Conservation (phyloP, 768 basidiomycete genomes). For the Pisolithus sp. region DNA sequence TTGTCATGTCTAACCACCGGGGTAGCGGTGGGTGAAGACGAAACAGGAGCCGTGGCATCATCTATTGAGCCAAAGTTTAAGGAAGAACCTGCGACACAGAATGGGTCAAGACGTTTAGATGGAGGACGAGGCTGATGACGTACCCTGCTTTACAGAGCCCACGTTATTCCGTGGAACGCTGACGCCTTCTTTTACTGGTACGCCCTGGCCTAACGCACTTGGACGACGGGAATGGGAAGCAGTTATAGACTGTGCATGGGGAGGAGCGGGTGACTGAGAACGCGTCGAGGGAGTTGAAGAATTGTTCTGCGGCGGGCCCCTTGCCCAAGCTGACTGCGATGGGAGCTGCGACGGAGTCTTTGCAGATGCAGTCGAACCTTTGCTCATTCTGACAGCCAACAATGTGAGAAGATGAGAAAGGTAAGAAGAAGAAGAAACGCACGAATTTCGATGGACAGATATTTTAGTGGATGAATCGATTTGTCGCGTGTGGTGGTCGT, state of each 20-base stretch:
- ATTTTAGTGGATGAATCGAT: slow-evolving; percentile 44
- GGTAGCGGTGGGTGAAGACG: slow-evolving; percentile 72
- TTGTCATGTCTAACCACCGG: slow-evolving; percentile 59
- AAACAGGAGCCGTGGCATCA: slow-evolving; percentile 67
- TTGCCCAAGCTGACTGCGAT: slow-evolving; percentile 85
- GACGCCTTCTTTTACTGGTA: slow-evolving; percentile 75
- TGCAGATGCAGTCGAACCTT: slow-evolving; percentile 69
- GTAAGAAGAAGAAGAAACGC: slow-evolving; percentile 17
- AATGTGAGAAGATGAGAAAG: background rate
- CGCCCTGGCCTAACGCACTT: slow-evolving; percentile 65
- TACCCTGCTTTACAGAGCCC: slow-evolving; percentile 64
- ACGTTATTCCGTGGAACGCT: slow-evolving; percentile 59
- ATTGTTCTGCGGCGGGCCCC: slow-evolving; percentile 67
- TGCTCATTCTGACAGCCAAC: slow-evolving; percentile 74
- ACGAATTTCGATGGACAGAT: slow-evolving; percentile 39
- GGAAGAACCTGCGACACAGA: slow-evolving; percentile 42
- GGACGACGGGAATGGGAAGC: slow-evolving; percentile 72
- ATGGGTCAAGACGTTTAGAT: slow-evolving; percentile 3
- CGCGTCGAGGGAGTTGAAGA: slow-evolving; percentile 55
- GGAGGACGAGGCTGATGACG: slow-evolving; percentile 15
- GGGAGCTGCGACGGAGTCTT: slow-evolving; percentile 71
- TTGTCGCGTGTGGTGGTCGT: slow-evolving; percentile 73
- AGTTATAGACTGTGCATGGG: slow-evolving; percentile 38
- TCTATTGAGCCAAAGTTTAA: slow-evolving; percentile 92
- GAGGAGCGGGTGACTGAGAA: slow-evolving; percentile 70